Base-by-base conservation (phyloP, 805 yeast species). In the Candida adriatica region DNA sequence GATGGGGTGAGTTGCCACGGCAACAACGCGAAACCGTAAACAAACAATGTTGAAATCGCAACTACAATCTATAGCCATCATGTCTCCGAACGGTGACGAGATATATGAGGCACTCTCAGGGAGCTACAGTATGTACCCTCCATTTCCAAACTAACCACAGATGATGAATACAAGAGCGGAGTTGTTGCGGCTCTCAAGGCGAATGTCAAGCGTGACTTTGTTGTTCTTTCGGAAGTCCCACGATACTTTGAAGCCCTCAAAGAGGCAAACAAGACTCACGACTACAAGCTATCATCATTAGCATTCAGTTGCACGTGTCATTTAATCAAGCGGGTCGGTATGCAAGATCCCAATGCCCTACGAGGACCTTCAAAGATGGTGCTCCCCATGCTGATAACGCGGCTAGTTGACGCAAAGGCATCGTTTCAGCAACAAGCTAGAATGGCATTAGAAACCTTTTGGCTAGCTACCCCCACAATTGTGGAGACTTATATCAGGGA, bases 231-330 rank as follows among this genome's bases (percentile, higher is more conserved):
- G 2, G 61, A 64, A 30, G 77, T 70, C 4, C 70, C 72, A 9
- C 48, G 58, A 24, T 73, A 72, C 49, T 59, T 73, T 34, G 73
- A 73, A 29, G 61, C 74, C 1, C 52, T 76, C 27, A 55, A 67
- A 7, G 43, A 60, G 4, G 77, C 72, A 2, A 61, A 59, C 26
- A 66, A 64, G 33, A 55, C 62, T 4, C 42, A 53, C 3, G 64
- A 62, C 29, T 33, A 54, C 20, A 50, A 62, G 8, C 59, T 73
- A 13, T 62, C 62, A 37, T 38, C 61, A 1, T 33, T 53, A 15
- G 62, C 73, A 3, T 73, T 75, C 44, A 64, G 73, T 18, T 64
- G 73, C 1, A 48, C 73, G 4, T 72, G 76, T 29, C 79, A 75
- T 44, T 51, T 75, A 31, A 66, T 75, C 18, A 75, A 73, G 36